Percentiles rank a stretch among this genome's conserved stretches.
Evolutionary conservation across 768 basidiomycete species (phyloP).

Genomic region (Amanita exitialis): DNA sequence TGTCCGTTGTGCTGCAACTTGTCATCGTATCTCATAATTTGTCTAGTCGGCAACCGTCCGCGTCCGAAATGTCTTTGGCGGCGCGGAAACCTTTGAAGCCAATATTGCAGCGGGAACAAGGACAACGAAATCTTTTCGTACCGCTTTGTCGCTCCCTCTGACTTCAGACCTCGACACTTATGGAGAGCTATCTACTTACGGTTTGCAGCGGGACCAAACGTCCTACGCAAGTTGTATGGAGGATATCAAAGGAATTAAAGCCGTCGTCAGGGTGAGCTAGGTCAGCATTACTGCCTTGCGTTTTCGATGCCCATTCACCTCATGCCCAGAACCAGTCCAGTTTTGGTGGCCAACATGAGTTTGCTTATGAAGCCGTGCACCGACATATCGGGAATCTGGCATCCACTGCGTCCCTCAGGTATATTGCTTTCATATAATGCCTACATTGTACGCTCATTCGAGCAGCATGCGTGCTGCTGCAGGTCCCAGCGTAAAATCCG

Average conservation of each 20-base stretch:
- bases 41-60: slow-evolving; percentile 67
- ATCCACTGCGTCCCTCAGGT: slow-evolving; percentile 80
- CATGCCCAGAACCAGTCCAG: slow-evolving; percentile 25
- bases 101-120: slow-evolving; percentile 80
- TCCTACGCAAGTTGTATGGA: slow-evolving; percentile 66
- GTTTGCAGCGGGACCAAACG: slow-evolving; percentile 72
- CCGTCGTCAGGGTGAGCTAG: slow-evolving; percentile 68
- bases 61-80: slow-evolving; percentile 83
- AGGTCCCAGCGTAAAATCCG: slow-evolving; percentile 72
- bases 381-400: slow-evolving; percentile 65
- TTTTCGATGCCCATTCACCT: slow-evolving; percentile 10
- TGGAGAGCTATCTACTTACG: slow-evolving; percentile 64
- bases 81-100: slow-evolving; percentile 81
- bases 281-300: slow-evolving; percentile 23
- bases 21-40: slow-evolving; percentile 1
- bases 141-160: slow-evolving; percentile 53
- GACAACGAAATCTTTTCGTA: slow-evolving; percentile 76
- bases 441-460: neutral
- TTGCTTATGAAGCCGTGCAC: slow-evolving; percentile 76
- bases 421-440: slow-evolving; percentile 7
- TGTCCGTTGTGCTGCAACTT: slow-evolving; percentile 9
- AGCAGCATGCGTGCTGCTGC: slow-evolving; percentile 77
- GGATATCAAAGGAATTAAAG: slow-evolving; percentile 52
- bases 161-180: slow-evolving; percentile 50
- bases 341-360: slow-evolving; percentile 50